Conservation (phyloP, 805 yeast genomes). For the Ogataea naganishii region DNA sequence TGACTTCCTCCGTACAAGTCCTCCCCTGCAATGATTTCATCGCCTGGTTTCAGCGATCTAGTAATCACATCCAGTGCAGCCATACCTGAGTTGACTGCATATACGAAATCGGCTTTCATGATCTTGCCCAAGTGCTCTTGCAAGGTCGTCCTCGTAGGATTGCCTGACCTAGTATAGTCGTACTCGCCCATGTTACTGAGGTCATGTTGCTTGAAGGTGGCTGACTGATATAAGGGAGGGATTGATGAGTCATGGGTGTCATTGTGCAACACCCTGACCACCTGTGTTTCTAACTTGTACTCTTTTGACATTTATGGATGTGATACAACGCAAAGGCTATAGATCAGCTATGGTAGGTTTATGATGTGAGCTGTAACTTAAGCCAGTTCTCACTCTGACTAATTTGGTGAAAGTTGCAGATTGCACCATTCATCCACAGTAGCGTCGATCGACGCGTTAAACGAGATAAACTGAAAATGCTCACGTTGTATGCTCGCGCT, state of each 20-base stretch:
- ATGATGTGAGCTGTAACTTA: not conserved
- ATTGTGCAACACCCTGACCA: slow-evolving; percentile 48
- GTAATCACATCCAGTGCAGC: slow-evolving; percentile 82
- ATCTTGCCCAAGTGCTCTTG: slow-evolving; percentile 72
- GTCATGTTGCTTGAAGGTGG: slow-evolving; percentile 84
- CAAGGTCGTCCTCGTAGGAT: slow-evolving; percentile 79
- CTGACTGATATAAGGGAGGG: slow-evolving; percentile 86
- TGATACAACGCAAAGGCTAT: not conserved
- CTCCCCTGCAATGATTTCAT: slow-evolving; percentile 88
- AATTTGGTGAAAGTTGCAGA: too few relatives aligned
- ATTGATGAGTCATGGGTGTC: slow-evolving; percentile 77
- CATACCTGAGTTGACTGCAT: slow-evolving; percentile 90
- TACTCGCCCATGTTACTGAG: slow-evolving; percentile 70
- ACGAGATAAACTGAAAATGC: not conserved
- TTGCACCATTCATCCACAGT: too few relatives aligned
- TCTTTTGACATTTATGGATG: slow-evolving; percentile 14
- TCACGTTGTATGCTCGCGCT: too few relatives aligned
- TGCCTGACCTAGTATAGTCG: slow-evolving; percentile 87
- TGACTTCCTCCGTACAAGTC: slow-evolving; percentile 94
- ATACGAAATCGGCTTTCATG: slow-evolving; percentile 69
- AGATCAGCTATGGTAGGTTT: slow-evolving; percentile 1
- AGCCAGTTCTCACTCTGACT: too few relatives aligned
- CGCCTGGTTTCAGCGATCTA: slow-evolving; percentile 70
- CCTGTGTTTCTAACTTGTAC: slow-evolving; percentile 59
- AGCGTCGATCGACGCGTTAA: slow-evolving; percentile 1